Evolutionary conservation across 768 basidiomycete genomes (phyloP).

Genomic region (Amanita brunnescens): DNA sequence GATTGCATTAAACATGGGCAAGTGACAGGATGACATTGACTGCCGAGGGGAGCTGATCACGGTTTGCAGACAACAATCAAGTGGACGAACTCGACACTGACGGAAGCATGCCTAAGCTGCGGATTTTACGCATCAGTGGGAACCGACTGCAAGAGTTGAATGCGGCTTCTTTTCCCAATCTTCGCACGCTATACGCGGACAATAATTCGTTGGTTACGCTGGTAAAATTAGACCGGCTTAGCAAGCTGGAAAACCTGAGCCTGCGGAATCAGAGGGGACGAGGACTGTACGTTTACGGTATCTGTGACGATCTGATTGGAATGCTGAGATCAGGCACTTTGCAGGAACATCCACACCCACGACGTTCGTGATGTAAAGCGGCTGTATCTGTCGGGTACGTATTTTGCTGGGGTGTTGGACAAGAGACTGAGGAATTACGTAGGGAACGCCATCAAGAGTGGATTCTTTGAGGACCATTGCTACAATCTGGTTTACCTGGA

Average conservation of each 20-base stretch:
- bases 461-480: conserved; percentile 65
- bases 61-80: conserved; percentile 58
- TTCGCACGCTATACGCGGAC: conserved; percentile 91
- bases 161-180: conserved; percentile 49
- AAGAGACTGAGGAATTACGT: conserved; percentile 19
- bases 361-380: conserved; percentile 90
- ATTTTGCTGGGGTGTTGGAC: conserved; percentile 9
- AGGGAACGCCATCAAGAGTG: conserved; percentile 64
- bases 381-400: conserved; percentile 88
- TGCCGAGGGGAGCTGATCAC: conserved; percentile 9
- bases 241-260: conserved; percentile 82
- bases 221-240: conserved; percentile 44
- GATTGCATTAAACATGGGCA: conserved; percentile 77
- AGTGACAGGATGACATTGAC: conserved; percentile 25
- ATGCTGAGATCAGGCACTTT: conserved; percentile 8
- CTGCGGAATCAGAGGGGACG: conserved; percentile 80
- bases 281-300: conserved; percentile 51
- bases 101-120: conserved; percentile 55
- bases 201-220: conserved; percentile 57
- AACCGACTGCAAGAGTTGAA: conserved; percentile 70
- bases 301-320: conserved; percentile 15
- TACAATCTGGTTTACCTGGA: conserved; percentile 92
- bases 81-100: conserved; percentile 47
- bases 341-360: conserved; percentile 41
- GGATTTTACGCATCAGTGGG: conserved; percentile 78